Percentiles rank a stretch among this genome's conserved stretches.
These are phyloP conservation scores for Trypanosoma scelopori DNA, from an alignment of 208 protist species.

Conservation along the genomic window DNA sequence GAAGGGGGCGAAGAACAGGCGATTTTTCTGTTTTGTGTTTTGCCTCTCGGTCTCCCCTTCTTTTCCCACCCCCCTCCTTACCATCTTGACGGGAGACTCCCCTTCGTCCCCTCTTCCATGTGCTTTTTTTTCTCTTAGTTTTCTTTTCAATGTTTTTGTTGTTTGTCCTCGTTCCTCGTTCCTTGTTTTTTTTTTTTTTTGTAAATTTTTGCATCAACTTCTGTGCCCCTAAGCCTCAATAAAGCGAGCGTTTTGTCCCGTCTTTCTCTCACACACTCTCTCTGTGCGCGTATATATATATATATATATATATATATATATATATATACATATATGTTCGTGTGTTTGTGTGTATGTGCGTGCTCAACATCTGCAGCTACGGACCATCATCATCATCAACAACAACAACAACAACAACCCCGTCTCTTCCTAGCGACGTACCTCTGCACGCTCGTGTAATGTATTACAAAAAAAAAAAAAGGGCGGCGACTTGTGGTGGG, in stretches of 20 bases:
- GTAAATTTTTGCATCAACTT: not conserved
- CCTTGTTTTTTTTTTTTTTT: no score
- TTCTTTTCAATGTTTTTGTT: constrained; percentile 13
- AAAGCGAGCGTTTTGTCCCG: not conserved
- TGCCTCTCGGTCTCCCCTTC: not conserved
- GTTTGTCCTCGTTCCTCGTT: no score
- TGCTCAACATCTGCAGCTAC: no score
- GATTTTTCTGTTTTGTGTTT: constrained; percentile 2
- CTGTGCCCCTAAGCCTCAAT: no score
- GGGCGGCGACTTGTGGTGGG: no score
- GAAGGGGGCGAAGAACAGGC: not conserved
- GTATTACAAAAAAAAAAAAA: no score
- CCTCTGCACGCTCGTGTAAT: no score
- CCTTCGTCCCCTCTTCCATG: not conserved
- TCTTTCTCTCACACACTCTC: not conserved
- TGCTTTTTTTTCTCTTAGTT: constrained; percentile 8
- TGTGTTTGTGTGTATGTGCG: not conserved
- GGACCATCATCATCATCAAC: no score
- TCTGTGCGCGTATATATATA: not conserved
- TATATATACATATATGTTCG: not conserved
- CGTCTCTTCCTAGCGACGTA: no score
- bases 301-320: not conserved
- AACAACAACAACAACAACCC: no score
- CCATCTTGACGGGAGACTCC: not conserved
- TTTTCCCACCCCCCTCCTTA: constrained; percentile 2